Percentiles rank a stretch among this genome's conserved stretches.
These are phyloP conservation scores for Fomitopsis betulina DNA, from an alignment of 1,284 basidiomycete species.

Conservation along the genomic window DNA sequence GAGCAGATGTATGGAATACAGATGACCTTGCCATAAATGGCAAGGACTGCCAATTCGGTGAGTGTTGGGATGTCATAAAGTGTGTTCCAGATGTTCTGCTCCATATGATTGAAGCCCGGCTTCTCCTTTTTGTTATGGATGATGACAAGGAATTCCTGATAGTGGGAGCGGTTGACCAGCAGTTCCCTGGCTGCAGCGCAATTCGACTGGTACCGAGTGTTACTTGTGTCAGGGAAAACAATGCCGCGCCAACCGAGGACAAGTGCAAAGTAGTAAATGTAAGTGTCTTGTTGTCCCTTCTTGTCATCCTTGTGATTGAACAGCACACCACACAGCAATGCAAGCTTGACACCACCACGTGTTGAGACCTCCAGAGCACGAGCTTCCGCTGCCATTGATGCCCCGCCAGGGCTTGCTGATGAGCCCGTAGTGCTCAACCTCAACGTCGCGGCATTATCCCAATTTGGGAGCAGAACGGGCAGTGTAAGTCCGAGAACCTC, in stretches of 20 bases:
- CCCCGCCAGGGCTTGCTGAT: too few species aligned
- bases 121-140: constrained; percentile 23
- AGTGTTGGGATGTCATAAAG: constrained; percentile 31
- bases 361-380: background rate
- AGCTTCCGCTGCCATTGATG: background rate
- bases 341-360: constrained; percentile 26
- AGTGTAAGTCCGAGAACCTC: constrained; percentile 4
- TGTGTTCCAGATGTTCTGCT: constrained; percentile 29
- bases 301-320: constrained; percentile 27
- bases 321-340: constrained; percentile 22
- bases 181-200: constrained; percentile 20
- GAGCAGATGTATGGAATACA: constrained; percentile 14
- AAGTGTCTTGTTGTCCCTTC: constrained; percentile 22
- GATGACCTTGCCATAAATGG: constrained; percentile 3
- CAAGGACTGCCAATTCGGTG: constrained; percentile 10
- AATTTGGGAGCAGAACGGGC: constrained; percentile 10
- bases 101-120: constrained; percentile 26
- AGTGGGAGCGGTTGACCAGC: constrained; percentile 11
- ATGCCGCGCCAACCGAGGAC: background rate
- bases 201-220: constrained; percentile 28
- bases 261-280: constrained; percentile 8
- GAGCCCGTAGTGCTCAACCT: too few species aligned
- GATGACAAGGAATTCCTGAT: constrained; percentile 21
- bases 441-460: background rate
- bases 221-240: constrained; percentile 21